These are phyloP conservation scores for Phyllosticta citribraziliensis DNA, from an alignment of 2,329 filamentous ascomycete genomes.

Conservation along the genomic window DNA sequence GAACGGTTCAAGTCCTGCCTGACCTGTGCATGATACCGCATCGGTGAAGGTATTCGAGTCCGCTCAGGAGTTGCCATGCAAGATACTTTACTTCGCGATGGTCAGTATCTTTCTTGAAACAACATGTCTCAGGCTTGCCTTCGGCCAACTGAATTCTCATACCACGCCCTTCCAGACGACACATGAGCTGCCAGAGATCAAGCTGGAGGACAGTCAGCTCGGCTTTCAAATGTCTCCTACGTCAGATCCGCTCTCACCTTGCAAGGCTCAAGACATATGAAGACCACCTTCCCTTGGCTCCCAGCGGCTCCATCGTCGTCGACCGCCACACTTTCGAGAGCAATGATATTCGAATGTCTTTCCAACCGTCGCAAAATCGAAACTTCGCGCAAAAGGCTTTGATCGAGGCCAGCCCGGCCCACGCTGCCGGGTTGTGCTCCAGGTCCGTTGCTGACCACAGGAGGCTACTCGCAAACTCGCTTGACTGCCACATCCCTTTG, in stretches of 20 bases:
- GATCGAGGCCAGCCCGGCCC: constrained; percentile 9
- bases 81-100: constrained; percentile 22
- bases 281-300: constrained; percentile 11
- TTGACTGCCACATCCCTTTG: constrained; percentile 20
- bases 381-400: constrained; percentile 25
- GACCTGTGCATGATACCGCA: constrained; percentile 25
- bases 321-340: constrained; percentile 27
- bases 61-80: constrained; percentile 27
- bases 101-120: neutral
- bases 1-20: neutral
- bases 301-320: constrained; percentile 18
- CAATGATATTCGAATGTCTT: constrained; percentile 25
- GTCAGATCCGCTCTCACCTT: neutral
- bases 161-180: constrained; percentile 21
- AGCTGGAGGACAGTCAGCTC: constrained; percentile 1
- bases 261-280: constrained; percentile 31
- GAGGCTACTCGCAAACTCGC: neutral
- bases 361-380: constrained; percentile 24
- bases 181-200: constrained; percentile 15
- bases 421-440: no score
- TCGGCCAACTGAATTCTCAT: constrained; percentile 27
- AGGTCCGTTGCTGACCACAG: no score
- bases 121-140: constrained; percentile 12
- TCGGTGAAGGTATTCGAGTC: constrained; percentile 27
- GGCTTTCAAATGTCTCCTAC: constrained; percentile 20